phyloP scores from a whole-genome alignment of 2,329 filamentous ascomycete genomes.

The Aureobasidium sp. region DNA sequence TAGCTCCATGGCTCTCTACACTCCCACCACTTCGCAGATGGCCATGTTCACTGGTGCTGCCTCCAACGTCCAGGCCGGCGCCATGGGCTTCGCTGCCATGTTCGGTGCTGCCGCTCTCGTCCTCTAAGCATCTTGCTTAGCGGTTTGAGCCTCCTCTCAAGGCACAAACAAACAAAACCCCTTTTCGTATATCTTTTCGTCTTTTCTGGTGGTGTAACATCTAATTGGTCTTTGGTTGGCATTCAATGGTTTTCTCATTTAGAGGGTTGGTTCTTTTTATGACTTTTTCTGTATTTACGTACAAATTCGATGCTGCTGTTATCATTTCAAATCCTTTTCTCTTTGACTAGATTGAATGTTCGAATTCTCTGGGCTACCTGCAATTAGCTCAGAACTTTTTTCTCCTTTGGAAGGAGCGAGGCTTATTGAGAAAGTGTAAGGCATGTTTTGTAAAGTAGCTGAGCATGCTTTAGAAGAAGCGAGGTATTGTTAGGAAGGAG shows the following conservation, averaged over 20 bases:
- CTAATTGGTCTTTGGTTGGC: slow-evolving; percentile 7
- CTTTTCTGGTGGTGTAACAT: not conserved
- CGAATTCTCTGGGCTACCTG: no score
- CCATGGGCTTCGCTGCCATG: slow-evolving; percentile 12
- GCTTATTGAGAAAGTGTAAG: no score
- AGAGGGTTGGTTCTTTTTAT: not conserved
- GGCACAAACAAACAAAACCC: not conserved
- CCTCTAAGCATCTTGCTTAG: slow-evolving; percentile 11
- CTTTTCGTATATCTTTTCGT: slow-evolving; percentile 1
- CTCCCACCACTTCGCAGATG: slow-evolving; percentile 1
- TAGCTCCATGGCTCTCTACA: not conserved
- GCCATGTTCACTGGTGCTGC: slow-evolving; percentile 16
- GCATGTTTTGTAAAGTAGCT: no score
- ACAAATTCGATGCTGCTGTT: slow-evolving; percentile 3
- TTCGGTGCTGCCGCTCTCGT: slow-evolving; percentile 15
- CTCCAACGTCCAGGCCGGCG: slow-evolving; percentile 10
- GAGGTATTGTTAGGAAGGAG: no score
- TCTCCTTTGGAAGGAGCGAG: no score
- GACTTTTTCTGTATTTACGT: not conserved
- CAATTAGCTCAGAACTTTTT: no score
- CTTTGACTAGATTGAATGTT: no score
- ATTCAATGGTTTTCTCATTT: not conserved
- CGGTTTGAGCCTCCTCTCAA: not conserved
- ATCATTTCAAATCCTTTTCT: not conserved
- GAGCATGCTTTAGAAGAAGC: no score